Evolutionary conservation across 2,329 filamentous ascomycete species (phyloP), one percentile per base, ranked within the genome.

Genomic region (Cephalotrichum gorgonifer): DNA sequence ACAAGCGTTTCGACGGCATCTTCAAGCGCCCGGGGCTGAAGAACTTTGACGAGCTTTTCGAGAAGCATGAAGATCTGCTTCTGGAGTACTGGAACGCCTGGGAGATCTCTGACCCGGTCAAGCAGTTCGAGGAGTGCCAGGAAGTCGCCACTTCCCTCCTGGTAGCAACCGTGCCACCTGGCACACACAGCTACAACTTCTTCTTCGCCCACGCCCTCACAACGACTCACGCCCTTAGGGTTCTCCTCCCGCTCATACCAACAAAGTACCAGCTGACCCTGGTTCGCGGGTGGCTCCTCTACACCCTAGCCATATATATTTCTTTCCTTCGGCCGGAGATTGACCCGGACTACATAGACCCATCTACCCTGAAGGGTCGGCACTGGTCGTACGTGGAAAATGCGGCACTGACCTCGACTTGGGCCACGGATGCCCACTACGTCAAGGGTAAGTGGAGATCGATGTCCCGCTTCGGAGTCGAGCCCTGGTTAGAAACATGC

Each of bases 71-170:
- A 58, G 72, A 76, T 14, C 73, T 82, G 0, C 70, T 95, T 15
- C 65, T 96, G 43, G 85, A 94, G 56, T 88, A 97, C 68, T 97
- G 89, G 88, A 93, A 94, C 55, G 83, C 85, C 3, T 96, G 89
- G 90, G 71, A 75, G 9, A 73, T 94, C 22, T 67, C 74, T 8
- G 74, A 90, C 52, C 83, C 86, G 1, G 73, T 74, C n/a, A 73
- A 76, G 54, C 84, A 89, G 58, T 94, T 97, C 60, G 76, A 80
- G 51, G 76, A 85, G 50, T 86, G 83, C 1, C 81, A 85, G 57
- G 74, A 80, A 59, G 72, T 75, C 1, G 78, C 79, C 0, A 70
- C 79, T 0, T 75, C 78, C 0, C 64, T 90, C 6, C 64, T 87
- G 0, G 72, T 88, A 4, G 73, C 77, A 6, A 81, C 79, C 3